Evolutionary conservation across 78 protist genomes (phyloP).

Genomic region (Monosiga brevicollis): DNA sequence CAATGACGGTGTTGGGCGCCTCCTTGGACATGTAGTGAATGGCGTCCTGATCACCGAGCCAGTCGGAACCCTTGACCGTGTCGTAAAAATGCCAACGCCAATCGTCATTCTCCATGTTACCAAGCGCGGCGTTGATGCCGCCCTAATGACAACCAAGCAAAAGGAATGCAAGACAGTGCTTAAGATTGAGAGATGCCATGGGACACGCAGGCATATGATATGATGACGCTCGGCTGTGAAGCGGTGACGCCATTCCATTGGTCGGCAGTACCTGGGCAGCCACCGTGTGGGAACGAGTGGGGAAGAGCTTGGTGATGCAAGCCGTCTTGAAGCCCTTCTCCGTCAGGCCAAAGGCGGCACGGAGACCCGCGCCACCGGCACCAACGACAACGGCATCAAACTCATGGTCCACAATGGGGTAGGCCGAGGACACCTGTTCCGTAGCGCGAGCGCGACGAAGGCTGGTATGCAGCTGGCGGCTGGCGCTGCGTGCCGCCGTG

Average conservation of each 20-base stretch:
- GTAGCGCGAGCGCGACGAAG: no score
- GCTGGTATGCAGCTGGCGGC: no score
- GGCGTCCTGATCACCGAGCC: conserved; percentile 86
- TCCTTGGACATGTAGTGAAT: conserved; percentile 96
- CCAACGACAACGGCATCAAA: conserved; percentile 97
- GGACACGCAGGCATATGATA: no score
- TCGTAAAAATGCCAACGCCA: conserved; percentile 98
- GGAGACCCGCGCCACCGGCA: conserved; percentile 99
- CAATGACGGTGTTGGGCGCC: conserved; percentile 91
- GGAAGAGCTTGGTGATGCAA: conserved; percentile 93
- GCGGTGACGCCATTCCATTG: no score
- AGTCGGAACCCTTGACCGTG: conserved; percentile 93
- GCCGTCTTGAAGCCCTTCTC: conserved; percentile 88
- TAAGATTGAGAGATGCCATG: not conserved
- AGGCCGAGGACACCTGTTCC: conserved; percentile 16
- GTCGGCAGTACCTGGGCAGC: conserved; percentile 80
- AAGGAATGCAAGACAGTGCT: not conserved
- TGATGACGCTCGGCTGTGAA: no score
- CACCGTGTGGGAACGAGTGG: conserved; percentile 98
- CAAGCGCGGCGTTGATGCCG: conserved; percentile 98
- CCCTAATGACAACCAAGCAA: conserved; percentile 53
- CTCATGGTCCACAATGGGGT: conserved; percentile 87
- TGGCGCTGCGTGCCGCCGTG: no score
- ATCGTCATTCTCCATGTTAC: conserved; percentile 91
- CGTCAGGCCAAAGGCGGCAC: conserved; percentile 93